phyloP scores from a whole-genome alignment of 371 early-diverging fungal species.

The Mortierella sp. region DNA sequence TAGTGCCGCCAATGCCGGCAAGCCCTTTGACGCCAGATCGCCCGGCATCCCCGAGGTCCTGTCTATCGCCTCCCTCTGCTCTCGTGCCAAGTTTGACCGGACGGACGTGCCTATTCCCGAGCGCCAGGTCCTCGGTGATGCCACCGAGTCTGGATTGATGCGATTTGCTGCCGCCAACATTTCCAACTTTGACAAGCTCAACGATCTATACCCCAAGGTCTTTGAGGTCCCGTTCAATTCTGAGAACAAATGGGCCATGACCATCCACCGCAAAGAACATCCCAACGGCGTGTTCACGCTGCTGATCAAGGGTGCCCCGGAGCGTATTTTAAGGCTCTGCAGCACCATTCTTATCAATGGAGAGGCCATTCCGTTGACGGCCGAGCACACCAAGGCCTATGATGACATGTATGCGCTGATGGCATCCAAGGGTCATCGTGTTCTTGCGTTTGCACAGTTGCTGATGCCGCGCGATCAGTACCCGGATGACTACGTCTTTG shows the following conservation, averaged over 20 bases:
- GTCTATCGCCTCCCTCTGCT: slow-evolving; percentile 79
- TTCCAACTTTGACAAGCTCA: slow-evolving; percentile 72
- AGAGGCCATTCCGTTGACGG: slow-evolving; percentile 64
- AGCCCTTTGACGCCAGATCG: slow-evolving; percentile 54
- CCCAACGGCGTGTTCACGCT: slow-evolving; percentile 75
- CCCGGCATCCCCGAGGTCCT: slow-evolving; percentile 80
- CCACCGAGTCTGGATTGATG: slow-evolving; percentile 92
- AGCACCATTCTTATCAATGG: slow-evolving; percentile 67
- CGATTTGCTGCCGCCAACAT: slow-evolving; percentile 80
- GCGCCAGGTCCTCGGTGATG: slow-evolving; percentile 87
- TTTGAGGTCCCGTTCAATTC: slow-evolving; percentile 97
- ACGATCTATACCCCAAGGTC: slow-evolving; percentile 81
- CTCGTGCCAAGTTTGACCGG: slow-evolving; percentile 88
- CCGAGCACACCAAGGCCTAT: slow-evolving; percentile 69
- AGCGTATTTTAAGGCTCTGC: slow-evolving; percentile 87
- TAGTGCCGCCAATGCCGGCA: slow-evolving; percentile 55
- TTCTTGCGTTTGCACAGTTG: slow-evolving; percentile 90
- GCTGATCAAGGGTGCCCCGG: slow-evolving; percentile 95
- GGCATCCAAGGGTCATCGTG: slow-evolving; percentile 95
- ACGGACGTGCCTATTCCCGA: slow-evolving; percentile 83
- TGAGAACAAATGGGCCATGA: slow-evolving; percentile 93
- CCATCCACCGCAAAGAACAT: slow-evolving; percentile 83
- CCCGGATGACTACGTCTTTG: slow-evolving; percentile 78
- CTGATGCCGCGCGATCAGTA: slow-evolving; percentile 71
- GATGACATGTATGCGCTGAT: slow-evolving; percentile 82